These are phyloP conservation scores for Candida sithepensis DNA, from an alignment of 805 yeast species.

Conservation along the genomic window DNA sequence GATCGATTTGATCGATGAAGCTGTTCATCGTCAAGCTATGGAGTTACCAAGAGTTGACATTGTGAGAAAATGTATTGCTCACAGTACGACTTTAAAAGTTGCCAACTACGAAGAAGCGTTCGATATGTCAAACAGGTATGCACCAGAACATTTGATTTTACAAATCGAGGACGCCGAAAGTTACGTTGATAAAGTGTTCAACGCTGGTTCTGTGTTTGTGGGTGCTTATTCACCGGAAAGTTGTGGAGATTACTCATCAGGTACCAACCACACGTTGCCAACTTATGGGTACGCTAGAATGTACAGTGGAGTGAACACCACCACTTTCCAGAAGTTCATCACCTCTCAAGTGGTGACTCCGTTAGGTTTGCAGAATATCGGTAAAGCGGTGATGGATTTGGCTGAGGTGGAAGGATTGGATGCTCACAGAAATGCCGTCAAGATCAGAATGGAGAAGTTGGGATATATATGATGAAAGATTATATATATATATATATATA, in stretches of 20 bases:
- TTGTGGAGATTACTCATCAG: conserved; percentile 97
- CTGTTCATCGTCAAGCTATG: conserved; percentile 80
- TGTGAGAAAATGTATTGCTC: conserved; percentile 86
- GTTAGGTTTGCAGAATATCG: conserved; percentile 81
- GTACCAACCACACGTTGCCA: conserved; percentile 98
- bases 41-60: conserved; percentile 89
- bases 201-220: conserved; percentile 96
- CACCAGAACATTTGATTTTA: conserved; percentile 96
- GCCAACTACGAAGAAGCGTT: conserved; percentile 75
- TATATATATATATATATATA: too few relatives aligned
- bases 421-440: conserved; percentile 96
- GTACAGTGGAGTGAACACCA: conserved; percentile 95
- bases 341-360: conserved; percentile 89
- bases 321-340: conserved; percentile 91
- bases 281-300: conserved; percentile 98
- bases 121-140: conserved; percentile 82
- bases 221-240: conserved; percentile 97
- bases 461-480: conserved; percentile 45
- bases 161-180: conserved; percentile 78
- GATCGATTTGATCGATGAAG: conserved; percentile 68
- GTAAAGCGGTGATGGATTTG: conserved; percentile 93
- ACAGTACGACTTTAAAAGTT: conserved; percentile 78
- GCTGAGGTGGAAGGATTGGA: conserved; percentile 97
- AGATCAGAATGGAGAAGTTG: conserved; percentile 83
- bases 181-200: conserved; percentile 70